These are phyloP conservation scores for Leccinum subtestaceum DNA, from an alignment of 768 basidiomycete species.

Conservation along the genomic window DNA sequence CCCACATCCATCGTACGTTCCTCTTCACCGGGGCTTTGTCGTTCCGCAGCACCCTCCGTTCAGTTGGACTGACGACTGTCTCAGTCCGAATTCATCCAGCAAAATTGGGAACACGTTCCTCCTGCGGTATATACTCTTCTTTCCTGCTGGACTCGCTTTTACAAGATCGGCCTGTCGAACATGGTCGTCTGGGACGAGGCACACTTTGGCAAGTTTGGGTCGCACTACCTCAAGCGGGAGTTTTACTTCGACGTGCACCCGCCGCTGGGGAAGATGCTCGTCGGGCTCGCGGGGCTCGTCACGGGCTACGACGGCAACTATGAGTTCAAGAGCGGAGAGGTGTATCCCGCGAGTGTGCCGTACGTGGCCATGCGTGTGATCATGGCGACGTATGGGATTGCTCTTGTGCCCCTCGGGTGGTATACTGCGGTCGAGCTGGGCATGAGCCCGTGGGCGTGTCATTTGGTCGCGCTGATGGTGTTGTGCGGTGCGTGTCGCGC, in stretches of 20 bases:
- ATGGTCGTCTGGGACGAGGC: conserved; percentile 98
- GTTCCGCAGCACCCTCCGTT: conserved; percentile 7
- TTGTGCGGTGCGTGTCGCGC: conserved; percentile 59
- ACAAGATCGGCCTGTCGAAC: conserved; percentile 84
- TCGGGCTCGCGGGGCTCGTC: conserved; percentile 87
- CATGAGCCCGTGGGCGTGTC: conserved; percentile 85
- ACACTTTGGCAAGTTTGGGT: conserved; percentile 99
- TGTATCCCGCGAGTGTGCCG: conserved; percentile 81
- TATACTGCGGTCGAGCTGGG: conserved; percentile 94
- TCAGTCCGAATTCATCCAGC: conserved; percentile 72
- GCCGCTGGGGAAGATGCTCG: conserved; percentile 98
- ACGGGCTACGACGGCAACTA: conserved; percentile 89
- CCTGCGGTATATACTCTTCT: conserved; percentile 88
- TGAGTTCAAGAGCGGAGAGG: conserved; percentile 90
- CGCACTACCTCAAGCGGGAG: conserved; percentile 96
- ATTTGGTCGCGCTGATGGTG: conserved; percentile 92
- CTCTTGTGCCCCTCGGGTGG: conserved; percentile 95
- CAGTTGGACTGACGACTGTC: background rate
- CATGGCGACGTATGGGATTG: conserved; percentile 91
- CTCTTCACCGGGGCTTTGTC: background rate
- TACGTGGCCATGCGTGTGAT: conserved; percentile 95
- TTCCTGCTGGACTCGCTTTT: conserved; percentile 92
- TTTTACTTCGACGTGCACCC: conserved; percentile 99
- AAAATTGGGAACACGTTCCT: conserved; percentile 76
- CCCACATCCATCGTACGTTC: conserved; percentile 58